Conservation (phyloP, 208 protist genomes). For the Borovskyia barvae region DNA sequence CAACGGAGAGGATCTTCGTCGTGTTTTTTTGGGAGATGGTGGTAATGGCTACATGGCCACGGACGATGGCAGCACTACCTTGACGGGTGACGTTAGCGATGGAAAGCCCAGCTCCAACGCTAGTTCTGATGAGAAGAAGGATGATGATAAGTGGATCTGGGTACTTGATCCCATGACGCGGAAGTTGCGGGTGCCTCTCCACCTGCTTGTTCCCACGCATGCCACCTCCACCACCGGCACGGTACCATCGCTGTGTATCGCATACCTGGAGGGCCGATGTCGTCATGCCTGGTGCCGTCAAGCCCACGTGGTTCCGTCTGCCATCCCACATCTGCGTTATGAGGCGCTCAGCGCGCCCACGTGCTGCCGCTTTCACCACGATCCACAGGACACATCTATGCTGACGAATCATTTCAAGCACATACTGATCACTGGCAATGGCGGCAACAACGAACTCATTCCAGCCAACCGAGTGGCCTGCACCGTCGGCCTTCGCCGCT, state of each 20-base stretch:
- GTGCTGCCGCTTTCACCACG: conserved; percentile 78
- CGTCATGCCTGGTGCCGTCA: conserved; percentile 88
- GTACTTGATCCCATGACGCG: conserved; percentile 86
- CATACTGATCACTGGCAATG: conserved; percentile 68
- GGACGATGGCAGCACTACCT: conserved; percentile 14
- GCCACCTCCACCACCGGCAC: conserved; percentile 81
- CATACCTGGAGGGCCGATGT: conserved; percentile 82
- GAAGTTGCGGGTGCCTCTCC: conserved; percentile 78
- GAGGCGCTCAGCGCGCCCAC: conserved; percentile 84
- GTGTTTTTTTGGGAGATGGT: not conserved
- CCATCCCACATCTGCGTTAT: conserved; percentile 77
- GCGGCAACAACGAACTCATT: conserved; percentile 67
- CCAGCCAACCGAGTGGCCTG: conserved; percentile 68
- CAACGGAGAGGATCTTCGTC: conserved; percentile 8
- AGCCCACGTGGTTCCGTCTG: conserved; percentile 71
- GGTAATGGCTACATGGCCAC: conserved; percentile 12
- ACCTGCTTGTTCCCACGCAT: conserved; percentile 74
- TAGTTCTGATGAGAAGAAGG: conserved; percentile 29
- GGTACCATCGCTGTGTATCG: conserved; percentile 85
- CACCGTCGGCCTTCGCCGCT: conserved; percentile 81
- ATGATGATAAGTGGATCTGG: conserved; percentile 82
- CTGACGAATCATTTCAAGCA: conserved; percentile 66
- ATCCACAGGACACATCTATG: conserved; percentile 73
- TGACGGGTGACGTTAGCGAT: conserved; percentile 26
- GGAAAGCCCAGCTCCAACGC: conserved; percentile 30